A percentile compares a stretch with the other conserved stretches of the same genome.
Conservation (phyloP, 371 early-diverging fungal genomes). For the Rhizopus arrhizus region DNA sequence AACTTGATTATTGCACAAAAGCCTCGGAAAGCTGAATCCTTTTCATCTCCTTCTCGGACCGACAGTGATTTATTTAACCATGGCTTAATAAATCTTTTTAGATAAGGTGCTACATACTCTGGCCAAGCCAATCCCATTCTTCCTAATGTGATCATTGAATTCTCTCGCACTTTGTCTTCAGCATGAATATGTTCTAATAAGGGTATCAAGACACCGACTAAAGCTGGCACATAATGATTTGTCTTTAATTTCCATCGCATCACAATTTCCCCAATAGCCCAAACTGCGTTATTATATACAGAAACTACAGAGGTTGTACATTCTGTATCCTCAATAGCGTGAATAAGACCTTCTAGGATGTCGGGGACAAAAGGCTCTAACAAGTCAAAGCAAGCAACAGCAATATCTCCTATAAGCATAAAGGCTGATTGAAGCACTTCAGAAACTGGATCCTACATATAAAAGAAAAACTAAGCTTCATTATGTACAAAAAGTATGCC, state of each 20-base stretch:
- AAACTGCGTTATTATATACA: conserved; percentile 91
- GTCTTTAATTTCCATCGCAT: conserved; percentile 61
- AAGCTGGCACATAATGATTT: conserved; percentile 1
- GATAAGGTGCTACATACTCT: conserved; percentile 65
- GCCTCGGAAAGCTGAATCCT: conserved; percentile 86
- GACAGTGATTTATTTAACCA: conserved; percentile 67
- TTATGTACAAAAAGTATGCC: too few species aligned
- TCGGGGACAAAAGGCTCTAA: conserved; percentile 17
- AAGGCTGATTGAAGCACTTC: conserved; percentile 92
- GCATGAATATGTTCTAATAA: conserved; percentile 63
- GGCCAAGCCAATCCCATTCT: conserved; percentile 80
- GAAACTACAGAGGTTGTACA: conserved; percentile 38
- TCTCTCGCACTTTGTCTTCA: conserved; percentile 73
- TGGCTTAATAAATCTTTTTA: conserved; percentile 63
- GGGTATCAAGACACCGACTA: conserved; percentile 38
- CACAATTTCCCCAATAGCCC: conserved; percentile 94
- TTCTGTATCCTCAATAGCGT: conserved; percentile 62
- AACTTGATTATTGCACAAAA: conserved; percentile 77
- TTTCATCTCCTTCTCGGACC: conserved; percentile 84
- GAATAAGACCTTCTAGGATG: conserved; percentile 50
- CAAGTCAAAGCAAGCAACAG: conserved; percentile 70
- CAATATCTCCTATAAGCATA: conserved; percentile 92
- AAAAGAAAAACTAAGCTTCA: neutral
- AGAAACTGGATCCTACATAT: conserved; percentile 65
- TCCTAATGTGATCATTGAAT: conserved; percentile 87